These are phyloP conservation scores for Phoma sp. DNA, from an alignment of 2,329 filamentous ascomycete genomes.

Conservation along the genomic window DNA sequence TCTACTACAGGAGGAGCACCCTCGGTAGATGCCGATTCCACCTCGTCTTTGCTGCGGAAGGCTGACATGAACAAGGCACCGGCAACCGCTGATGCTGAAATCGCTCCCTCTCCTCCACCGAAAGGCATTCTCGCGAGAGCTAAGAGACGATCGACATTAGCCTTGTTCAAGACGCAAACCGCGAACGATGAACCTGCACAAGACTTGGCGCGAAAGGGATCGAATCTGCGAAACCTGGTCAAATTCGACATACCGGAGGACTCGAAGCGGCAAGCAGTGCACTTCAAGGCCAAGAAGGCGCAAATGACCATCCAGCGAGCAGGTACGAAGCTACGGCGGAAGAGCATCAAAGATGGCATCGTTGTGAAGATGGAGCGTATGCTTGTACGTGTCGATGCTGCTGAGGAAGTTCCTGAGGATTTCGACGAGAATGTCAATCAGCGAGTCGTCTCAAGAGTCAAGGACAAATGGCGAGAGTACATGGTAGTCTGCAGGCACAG, in stretches of 20 bases:
- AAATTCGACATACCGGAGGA: constrained; percentile 54
- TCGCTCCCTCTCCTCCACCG: constrained; percentile 25
- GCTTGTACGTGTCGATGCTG: constrained; percentile 68
- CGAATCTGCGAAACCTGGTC: constrained; percentile 47
- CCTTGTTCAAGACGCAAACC: constrained; percentile 22
- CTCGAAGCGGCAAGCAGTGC: constrained; percentile 47
- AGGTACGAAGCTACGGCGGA: constrained; percentile 47
- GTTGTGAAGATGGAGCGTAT: constrained; percentile 74
- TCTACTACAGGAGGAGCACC: constrained; percentile 36
- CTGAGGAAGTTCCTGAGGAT: constrained; percentile 63
- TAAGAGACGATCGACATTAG: constrained; percentile 36
- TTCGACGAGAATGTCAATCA: constrained; percentile 70
- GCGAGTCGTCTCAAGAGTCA: constrained; percentile 63
- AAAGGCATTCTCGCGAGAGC: constrained; percentile 41
- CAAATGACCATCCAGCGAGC: constrained; percentile 49
- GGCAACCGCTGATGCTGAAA: constrained; percentile 26
- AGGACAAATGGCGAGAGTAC: constrained; percentile 73
- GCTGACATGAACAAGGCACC: constrained; percentile 45
- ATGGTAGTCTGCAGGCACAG: constrained; percentile 67
- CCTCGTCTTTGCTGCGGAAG: constrained; percentile 46
- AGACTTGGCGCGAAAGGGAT: constrained; percentile 34
- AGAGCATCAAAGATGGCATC: constrained; percentile 62
- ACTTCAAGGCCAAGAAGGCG: constrained; percentile 49
- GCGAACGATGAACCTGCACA: constrained; percentile 14
- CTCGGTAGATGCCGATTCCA: constrained; percentile 48